Percentiles rank a stretch among this genome's conserved stretches.
phyloP scores from a whole-genome alignment of 345 rosid genomes.

The Rhodomyrtus tomentosa region DNA sequence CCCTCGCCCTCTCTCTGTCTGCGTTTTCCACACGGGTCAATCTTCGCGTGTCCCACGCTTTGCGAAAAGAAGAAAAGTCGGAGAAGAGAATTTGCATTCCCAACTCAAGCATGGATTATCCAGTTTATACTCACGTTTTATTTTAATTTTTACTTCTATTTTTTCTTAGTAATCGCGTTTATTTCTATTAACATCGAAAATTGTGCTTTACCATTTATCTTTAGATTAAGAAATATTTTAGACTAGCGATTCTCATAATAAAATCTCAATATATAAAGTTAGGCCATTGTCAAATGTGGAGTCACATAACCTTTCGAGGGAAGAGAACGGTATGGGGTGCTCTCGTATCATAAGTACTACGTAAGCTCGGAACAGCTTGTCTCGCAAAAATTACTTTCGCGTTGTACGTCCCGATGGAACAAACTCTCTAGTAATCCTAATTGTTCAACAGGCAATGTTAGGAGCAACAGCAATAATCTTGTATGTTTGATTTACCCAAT shows the following conservation, averaged over 20 bases:
- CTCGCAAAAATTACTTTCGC: neutral
- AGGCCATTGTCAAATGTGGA: too few relatives aligned
- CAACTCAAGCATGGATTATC: too few relatives aligned
- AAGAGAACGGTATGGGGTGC: neutral
- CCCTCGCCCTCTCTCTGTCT: fast-evolving
- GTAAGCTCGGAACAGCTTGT: neutral
- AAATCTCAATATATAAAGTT: neutral
- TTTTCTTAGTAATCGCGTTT: too few relatives aligned
- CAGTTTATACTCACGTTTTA: too few relatives aligned
- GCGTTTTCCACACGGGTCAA: neutral
- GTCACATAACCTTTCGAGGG: neutral
- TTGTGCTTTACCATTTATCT: too few relatives aligned
- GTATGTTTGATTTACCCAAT: neutral
- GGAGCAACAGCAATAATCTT: neutral
- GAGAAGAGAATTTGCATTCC: neutral
- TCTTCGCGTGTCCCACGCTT: neutral
- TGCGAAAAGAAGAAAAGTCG: neutral
- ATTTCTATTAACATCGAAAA: too few relatives aligned
- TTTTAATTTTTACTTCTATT: too few relatives aligned
- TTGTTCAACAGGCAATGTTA: neutral
- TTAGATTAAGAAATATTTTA: too few relatives aligned
- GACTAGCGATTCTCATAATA: neutral
- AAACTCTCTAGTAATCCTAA: too few relatives aligned
- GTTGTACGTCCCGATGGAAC: fast-evolving
- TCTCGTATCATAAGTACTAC: neutral